Base-by-base conservation (phyloP, 768 basidiomycete genomes). In the Phanerochaete carnosa region DNA sequence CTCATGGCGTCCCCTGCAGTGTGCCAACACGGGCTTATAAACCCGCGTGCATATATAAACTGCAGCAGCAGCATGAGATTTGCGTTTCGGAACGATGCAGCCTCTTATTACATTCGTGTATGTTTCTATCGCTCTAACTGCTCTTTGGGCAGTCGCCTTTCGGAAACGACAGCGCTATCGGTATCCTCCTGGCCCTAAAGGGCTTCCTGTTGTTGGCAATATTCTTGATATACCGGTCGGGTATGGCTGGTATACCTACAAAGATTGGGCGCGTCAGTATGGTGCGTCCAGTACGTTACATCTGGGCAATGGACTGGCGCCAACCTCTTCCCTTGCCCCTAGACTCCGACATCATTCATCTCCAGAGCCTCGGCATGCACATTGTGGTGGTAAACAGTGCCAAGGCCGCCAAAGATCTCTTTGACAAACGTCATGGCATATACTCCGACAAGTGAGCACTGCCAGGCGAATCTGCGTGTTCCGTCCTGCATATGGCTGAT, bases 391-490 rank as follows among this genome's bases (percentile, higher is more conserved):
- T 69, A 1, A 62, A 61, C 26, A 57, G 65, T 22, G 57, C 55
- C 15, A 28, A 60, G 32, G 62, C 62, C 1, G 63, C 59, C 8
- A 12, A 37, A 8, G 68, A 69, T n/a, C 60, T 69, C 1, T 43
- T 69, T 2, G 65, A 66, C 54, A 69, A 66, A 50, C 63, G 64
- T 1, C 62, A 61, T 1, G 25, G 57, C 11, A 62, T 61, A 19
- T 69, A 67, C 51, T 67, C 68, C 1, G 63, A 62, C 61, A 61
- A 64, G 57, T 58, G 23, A 1, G 56, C 29, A 11, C 22, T 37
- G 23, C n/a, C 0, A 45, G 33, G 6, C 33, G 33, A 43, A 9
- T 19, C 11, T 43, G 8, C 39, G 39, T 7, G 33, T 19, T 19
- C n/a, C n/a, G n/a, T n/a, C n/a, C n/a, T n/a, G n/a, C n/a, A n/a